A percentile compares a stretch with the other conserved stretches of the same genome.
Evolutionary conservation across 129 eudicot species (phyloP).

Genomic region (Chrysanthemum seticuspe): DNA sequence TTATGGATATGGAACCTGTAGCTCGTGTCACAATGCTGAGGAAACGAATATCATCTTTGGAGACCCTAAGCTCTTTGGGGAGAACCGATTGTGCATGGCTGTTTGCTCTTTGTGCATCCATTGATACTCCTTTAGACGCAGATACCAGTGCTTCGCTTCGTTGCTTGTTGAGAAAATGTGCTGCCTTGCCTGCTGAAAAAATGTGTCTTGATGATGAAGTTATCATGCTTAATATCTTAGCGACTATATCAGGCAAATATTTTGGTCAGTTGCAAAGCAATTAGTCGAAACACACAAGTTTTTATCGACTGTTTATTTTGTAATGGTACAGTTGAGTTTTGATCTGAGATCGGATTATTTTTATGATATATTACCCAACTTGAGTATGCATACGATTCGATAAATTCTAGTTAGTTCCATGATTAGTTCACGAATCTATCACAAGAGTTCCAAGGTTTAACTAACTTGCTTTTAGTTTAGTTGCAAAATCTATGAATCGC

Average conservation of each 20-base stretch:
- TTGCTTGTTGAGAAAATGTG: conserved; percentile 76
- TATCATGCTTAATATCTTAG: conserved; percentile 73
- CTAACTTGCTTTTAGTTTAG: no score
- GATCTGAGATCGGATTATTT: conserved; percentile 7
- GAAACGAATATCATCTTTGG: conserved; percentile 51
- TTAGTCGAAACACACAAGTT: background rate
- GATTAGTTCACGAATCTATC: no score
- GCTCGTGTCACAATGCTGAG: conserved; percentile 60
- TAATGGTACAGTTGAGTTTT: conserved; percentile 10
- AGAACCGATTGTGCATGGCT: conserved; percentile 69
- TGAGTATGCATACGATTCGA: no score
- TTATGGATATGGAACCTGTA: conserved; percentile 61
- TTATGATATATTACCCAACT: no score
- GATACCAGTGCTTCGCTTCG: conserved; percentile 80
- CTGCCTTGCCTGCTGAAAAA: conserved; percentile 64
- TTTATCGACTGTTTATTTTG: background rate
- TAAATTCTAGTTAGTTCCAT: no score
- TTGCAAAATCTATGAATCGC: no score
- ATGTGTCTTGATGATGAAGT: conserved; percentile 67
- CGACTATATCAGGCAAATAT: conserved; percentile 75
- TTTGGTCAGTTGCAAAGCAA: conserved; percentile 68
- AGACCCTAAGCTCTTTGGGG: conserved; percentile 39
- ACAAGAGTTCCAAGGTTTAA: no score
- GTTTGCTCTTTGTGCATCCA: conserved; percentile 83
- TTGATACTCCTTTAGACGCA: conserved; percentile 73